Percentiles rank a stretch among this genome's conserved stretches.
Evolutionary conservation across 1,284 basidiomycete genomes (phyloP).

Genomic region (Ceratobasidium sp.): DNA sequence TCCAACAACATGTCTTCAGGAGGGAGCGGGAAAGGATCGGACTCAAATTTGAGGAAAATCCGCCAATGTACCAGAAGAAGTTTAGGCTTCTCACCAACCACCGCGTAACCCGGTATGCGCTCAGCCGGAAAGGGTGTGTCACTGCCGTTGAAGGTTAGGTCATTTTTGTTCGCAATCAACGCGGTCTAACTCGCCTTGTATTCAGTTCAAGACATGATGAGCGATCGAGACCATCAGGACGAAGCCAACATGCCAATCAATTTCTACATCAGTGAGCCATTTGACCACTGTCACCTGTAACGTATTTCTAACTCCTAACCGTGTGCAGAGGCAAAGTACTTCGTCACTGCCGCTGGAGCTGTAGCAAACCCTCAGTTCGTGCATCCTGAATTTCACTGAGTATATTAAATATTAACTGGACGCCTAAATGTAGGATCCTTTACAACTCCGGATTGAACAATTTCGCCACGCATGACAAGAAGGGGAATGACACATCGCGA

Average conservation of each 20-base stretch:
- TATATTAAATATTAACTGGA: neutral
- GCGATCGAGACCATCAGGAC: neutral
- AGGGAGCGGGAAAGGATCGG: neutral
- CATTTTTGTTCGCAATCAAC: neutral
- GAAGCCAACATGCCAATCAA: neutral
- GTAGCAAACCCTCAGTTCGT: slow-evolving; percentile 4
- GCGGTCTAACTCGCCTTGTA: no score
- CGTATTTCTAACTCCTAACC: neutral
- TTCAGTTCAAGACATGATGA: neutral
- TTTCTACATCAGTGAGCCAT: slow-evolving; percentile 2
- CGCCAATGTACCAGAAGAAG: neutral
- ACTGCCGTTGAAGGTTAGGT: slow-evolving; percentile 1
- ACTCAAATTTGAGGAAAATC: neutral
- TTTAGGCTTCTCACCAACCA: slow-evolving; percentile 15
- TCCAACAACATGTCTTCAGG: neutral
- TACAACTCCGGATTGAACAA: slow-evolving; percentile 2
- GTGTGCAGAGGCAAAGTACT: neutral
- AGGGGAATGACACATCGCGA: neutral
- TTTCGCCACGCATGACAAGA: neutral
- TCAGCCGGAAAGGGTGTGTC: neutral
- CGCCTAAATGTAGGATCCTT: neutral
- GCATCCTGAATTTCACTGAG: neutral
- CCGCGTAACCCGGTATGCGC: neutral
- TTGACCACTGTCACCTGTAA: neutral
- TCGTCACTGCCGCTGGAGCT: neutral